Conservation (phyloP, 441 rosid species). For the Erysimum pusillum region DNA sequence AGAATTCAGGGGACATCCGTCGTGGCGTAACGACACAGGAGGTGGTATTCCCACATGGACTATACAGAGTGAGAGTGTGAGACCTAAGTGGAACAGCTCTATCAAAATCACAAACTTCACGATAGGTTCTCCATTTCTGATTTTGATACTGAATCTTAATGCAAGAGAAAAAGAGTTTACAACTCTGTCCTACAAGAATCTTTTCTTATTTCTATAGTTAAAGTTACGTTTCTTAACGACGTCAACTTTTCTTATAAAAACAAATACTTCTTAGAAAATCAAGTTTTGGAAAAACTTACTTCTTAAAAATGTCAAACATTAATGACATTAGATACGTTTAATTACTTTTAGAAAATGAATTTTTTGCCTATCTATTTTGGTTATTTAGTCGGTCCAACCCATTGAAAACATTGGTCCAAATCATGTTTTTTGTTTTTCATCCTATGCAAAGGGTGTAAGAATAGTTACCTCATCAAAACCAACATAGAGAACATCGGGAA, state of each 20-base stretch:
- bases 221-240: too few species aligned
- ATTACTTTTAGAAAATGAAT: neutral
- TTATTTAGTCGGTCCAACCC: neutral
- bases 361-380: too few species aligned
- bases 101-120: constrained; percentile 96
- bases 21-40: constrained; percentile 99
- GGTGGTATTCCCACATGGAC: constrained; percentile 83
- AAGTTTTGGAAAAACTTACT: neutral
- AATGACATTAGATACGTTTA: neutral
- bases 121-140: constrained; percentile 69
- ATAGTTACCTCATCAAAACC: constrained; percentile 38
- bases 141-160: too few species aligned
- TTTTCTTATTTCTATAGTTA: too few species aligned
- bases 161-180: too few species aligned
- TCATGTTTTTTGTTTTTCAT: neutral
- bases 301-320: neutral
- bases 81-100: constrained; percentile 95
- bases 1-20: constrained; percentile 99
- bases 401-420: neutral
- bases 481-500: constrained; percentile 15
- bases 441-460: neutral
- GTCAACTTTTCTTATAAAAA: neutral
- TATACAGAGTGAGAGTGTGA: constrained; percentile 80
- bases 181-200: too few species aligned
- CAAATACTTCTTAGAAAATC: neutral